Percentiles rank a stretch among this genome's conserved stretches.
Evolutionary conservation across 73 alveolate species (phyloP).

Genomic region (Paramecium caudatum): DNA sequence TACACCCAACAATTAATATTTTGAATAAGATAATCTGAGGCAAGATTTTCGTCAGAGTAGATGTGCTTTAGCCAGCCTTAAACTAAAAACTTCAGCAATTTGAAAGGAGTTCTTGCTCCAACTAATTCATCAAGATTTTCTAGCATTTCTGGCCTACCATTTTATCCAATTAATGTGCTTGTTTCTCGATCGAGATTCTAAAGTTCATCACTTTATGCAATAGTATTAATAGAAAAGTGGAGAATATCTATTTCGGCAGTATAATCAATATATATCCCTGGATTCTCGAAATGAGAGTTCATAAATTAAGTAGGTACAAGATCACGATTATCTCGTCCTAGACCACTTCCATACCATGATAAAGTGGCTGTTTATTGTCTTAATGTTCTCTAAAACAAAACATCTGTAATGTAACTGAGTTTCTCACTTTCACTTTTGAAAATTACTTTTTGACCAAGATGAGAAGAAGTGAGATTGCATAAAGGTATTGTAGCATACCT

Average conservation of each 20-base stretch:
- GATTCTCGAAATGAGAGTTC: conserved; percentile 13
- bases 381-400: not conserved
- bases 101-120: conserved; percentile 66
- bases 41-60: not conserved
- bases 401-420: conserved; percentile 45
- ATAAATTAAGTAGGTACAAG: conserved; percentile 68
- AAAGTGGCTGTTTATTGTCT: not conserved
- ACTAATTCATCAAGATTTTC: conserved; percentile 72
- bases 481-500: conserved; percentile 61
- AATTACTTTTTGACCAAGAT: not conserved
- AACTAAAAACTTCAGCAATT: conserved; percentile 51
- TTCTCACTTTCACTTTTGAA: not conserved
- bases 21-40: conserved; percentile 52
- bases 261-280: conserved; percentile 62
- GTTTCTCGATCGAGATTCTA: conserved; percentile 71
- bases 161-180: conserved; percentile 65
- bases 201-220: conserved; percentile 69
- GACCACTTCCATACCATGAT: conserved; percentile 71
- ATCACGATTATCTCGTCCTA: conserved; percentile 66
- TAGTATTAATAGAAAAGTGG: conserved; percentile 59
- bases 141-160: not conserved
- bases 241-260: conserved; percentile 71
- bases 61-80: conserved; percentile 58
- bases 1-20: conserved; percentile 67
- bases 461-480: conserved; percentile 55